Evolutionary conservation across 2,329 filamentous ascomycete genomes (phyloP), one percentile per base, ranked within the genome.

Genomic region (Fusarium palustre): DNA sequence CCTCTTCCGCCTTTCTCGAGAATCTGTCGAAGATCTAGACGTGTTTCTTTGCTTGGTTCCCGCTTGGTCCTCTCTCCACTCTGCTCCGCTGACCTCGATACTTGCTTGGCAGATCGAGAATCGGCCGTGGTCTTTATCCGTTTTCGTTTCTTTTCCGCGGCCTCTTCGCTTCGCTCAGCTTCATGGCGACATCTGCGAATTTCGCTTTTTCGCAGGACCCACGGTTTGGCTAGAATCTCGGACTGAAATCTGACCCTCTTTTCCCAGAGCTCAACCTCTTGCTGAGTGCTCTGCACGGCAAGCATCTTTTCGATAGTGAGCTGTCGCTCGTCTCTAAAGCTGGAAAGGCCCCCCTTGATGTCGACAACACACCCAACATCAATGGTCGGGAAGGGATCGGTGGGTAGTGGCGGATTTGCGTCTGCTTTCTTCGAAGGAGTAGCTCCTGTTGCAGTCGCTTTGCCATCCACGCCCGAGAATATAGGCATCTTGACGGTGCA

Each of bases 261-360:
- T 70, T 84, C 81, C 89, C 89, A 91, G 11, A 89, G 86, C 10
- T 74, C 76, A 5, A 90, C 79, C 74, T 91, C 89, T 34, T 86
- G 81, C 46, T 83, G 82, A 0, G 88, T 91, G 45, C 83, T 82
- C 25, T 74, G 75, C 6, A 91, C 58, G 0, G 80, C 68, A n/a
- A 76, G 73, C 58, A 87, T 77, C 70, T 85, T 87, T 46, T 85
- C 80, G 24, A 88, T 80, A 43, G 82, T 82, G 66, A 90, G 79
- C 73, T 88, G 86, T 69, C 77, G 83, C 59, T 82, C 77, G 2
- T 81, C 80, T 55, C 85, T 81, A 64, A 83, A 90, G 0, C 78
- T 74, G 7, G 75, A 79, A 18, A 90, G 70, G 3, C 79, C 78
- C 9, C 88, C 88, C 66, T 88, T 88, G 59, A 90, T 76, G 55